These are phyloP conservation scores for Ceratocystis lukuohia DNA, from an alignment of 2,329 filamentous ascomycete genomes.

Conservation along the genomic window DNA sequence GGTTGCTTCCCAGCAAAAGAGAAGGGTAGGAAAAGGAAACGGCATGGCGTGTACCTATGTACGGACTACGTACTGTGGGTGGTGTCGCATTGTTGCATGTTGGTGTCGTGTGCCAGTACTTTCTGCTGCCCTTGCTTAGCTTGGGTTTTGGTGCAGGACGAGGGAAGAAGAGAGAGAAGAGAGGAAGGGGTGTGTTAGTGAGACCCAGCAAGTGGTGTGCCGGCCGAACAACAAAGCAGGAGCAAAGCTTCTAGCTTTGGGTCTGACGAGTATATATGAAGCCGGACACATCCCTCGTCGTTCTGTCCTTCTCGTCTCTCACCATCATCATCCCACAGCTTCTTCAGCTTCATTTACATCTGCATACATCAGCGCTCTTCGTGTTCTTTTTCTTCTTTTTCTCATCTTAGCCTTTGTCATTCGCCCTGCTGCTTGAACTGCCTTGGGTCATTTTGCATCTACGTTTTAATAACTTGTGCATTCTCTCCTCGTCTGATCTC, in stretches of 20 bases:
- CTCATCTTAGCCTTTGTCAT: neutral
- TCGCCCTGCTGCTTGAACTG: neutral
- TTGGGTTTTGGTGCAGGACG: neutral
- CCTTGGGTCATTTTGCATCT: slow-evolving; percentile 4
- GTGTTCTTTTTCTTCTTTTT: neutral
- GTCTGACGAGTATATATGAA: slow-evolving; percentile 7
- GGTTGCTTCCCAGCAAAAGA: neutral
- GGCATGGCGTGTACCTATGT: neutral
- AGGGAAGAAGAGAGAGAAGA: neutral
- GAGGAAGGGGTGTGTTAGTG: neutral
- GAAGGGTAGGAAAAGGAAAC: neutral
- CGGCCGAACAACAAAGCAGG: slow-evolving; percentile 3
- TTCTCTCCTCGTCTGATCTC: neutral
- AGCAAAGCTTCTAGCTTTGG: neutral
- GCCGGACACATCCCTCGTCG: neutral
- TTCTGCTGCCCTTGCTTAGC: neutral
- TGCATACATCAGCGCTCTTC: slow-evolving; percentile 1
- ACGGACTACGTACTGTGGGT: neutral
- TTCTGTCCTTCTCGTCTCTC: slow-evolving; percentile 2
- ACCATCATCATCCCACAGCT: neutral
- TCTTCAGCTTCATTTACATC: neutral
- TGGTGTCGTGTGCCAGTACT: neutral
- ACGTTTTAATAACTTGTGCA: slow-evolving; percentile 1
- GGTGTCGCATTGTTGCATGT: neutral
- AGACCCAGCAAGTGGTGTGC: neutral